A percentile compares a stretch with the other conserved stretches of the same genome.
Evolutionary conservation across 306 rosid species (phyloP).

Genomic region (Biancaea sappan): DNA sequence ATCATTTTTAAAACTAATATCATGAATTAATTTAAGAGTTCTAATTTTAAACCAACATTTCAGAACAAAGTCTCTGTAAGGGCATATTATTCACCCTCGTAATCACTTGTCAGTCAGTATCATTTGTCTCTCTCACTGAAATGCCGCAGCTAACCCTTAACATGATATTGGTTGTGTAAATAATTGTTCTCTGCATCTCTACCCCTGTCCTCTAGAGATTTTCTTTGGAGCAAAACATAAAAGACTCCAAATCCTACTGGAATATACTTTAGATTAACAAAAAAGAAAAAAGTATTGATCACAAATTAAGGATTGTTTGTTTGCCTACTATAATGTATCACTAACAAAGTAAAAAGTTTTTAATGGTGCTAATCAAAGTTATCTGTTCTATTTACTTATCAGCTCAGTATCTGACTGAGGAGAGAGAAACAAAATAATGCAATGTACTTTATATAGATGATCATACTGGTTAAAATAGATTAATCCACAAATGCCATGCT

Average conservation of each 20-base stretch:
- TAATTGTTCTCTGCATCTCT: background rate
- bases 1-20: background rate
- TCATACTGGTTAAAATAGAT: background rate
- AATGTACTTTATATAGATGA: background rate
- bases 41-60: background rate
- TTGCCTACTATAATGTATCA: too few species aligned
- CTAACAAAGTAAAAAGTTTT: background rate
- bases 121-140: background rate
- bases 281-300: background rate
- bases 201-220: background rate
- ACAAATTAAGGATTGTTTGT: too few species aligned
- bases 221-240: background rate
- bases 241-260: background rate
- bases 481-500: background rate
- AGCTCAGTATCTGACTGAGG: background rate
- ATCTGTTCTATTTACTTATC: background rate
- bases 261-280: background rate
- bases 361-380: background rate
- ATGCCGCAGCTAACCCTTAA: background rate
- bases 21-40: background rate
- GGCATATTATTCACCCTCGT: background rate
- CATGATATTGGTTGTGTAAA: background rate
- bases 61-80: background rate
- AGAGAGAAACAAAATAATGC: background rate
- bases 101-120: background rate